Conservation (phyloP, 371 early-diverging fungal genomes). For the Mucor racemosus region DNA sequence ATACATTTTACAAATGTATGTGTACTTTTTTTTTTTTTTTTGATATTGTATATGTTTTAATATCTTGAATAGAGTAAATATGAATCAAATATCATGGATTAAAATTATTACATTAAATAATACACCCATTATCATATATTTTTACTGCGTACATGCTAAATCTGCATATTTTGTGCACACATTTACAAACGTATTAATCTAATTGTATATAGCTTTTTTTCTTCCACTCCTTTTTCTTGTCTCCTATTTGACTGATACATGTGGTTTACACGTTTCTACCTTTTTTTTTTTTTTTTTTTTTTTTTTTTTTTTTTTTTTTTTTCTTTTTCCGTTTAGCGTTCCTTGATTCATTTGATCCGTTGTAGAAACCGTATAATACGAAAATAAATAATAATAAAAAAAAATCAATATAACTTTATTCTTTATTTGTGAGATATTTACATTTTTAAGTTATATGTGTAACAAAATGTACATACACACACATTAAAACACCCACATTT, state of each 20-base stretch:
- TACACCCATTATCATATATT: too few species aligned
- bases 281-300: neutral
- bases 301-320: neutral
- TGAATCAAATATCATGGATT: neutral
- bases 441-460: constrained; percentile 14
- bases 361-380: neutral
- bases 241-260: constrained; percentile 11
- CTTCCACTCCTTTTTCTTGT: neutral
- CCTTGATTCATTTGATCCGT: neutral
- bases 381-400: neutral
- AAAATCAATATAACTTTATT: constrained; percentile 2
- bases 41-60: neutral
- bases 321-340: constrained; percentile 2
- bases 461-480: constrained; percentile 9
- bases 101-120: too few species aligned
- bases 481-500: neutral
- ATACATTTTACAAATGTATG: neutral
- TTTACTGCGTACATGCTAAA: too few species aligned
- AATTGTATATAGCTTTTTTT: neutral
- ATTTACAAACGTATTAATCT: neutral
- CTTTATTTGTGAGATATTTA: constrained; percentile 17
- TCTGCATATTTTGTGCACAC: too few species aligned
- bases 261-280: constrained; percentile 13
- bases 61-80: neutral
- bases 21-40: too few species aligned